Evolutionary conservation across 345 rosid species (phyloP), one percentile per base, ranked within the genome.

Genomic region (Murraya koenigii): DNA sequence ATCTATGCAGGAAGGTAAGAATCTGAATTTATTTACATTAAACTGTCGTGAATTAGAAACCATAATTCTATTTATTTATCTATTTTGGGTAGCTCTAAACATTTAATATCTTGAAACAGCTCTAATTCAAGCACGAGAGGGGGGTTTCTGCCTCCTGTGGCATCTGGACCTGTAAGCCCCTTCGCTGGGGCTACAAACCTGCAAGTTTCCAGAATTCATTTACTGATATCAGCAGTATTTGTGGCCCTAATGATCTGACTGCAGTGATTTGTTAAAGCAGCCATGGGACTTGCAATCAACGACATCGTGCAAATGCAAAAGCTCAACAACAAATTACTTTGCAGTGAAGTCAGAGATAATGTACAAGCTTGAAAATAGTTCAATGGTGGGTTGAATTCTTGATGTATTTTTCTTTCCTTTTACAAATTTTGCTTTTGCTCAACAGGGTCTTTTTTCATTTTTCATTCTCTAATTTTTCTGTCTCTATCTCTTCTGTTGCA

Each of bases 1-100:
- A 74, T 72, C 36, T 95, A 85, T 79, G 81, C 93, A 0, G 97
- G 98, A 86, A 95, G 98, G 98, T 95, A 83, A 87, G 84, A 49
- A 72, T 75, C 56, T 8, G 8, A 75, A 36, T 19, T 54, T 33
- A 13, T 62, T 76, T 69, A 28, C 69, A 28, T 19, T 23, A 1
- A 56, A 55, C 0, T 33, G 49, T 20, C 76, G 26, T 75, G 49
- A 32, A 72, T 67, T 39, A 8, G 25, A 54, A 22, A 75, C 3
- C 26, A 6, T 3, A 69, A 10, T 36, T 23, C 15, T 77, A 23
- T 66, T 72, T 58, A 32, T 26, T 5, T 13, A 59, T 71, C 8
- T 58, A 22, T 54, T 55, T 55, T 35, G 64, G 13, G 3, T 36
- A n/a, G 25, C 63, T 76, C 63, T 82, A 14, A 75, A 30, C 54